These are phyloP conservation scores for Odonthalia washingtoniensis DNA, from an alignment of 31 red algal species.

Conservation along the genomic window DNA sequence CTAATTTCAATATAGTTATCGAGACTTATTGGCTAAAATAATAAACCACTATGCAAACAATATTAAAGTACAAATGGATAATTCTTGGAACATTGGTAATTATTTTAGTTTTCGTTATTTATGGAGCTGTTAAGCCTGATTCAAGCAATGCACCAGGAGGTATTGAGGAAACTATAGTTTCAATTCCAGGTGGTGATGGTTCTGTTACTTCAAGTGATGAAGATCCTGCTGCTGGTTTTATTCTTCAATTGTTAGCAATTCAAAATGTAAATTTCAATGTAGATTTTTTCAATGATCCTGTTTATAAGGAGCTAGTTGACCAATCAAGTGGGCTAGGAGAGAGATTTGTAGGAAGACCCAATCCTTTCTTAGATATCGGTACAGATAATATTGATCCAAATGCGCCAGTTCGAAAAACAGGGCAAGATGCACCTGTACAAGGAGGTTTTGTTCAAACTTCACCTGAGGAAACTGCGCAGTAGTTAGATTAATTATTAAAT, in stretches of 20 bases:
- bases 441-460: not conserved
- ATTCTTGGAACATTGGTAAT: conserved; percentile 4
- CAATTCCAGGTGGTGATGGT: not conserved
- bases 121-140: not conserved
- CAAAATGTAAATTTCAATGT: not conserved
- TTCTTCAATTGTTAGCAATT: not conserved
- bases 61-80: conserved; percentile 4
- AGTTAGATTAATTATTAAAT: conserved; percentile 11
- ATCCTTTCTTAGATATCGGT: conserved; percentile 1
- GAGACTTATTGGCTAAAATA: conserved; percentile 18
- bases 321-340: not conserved
- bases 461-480: conserved; percentile 7
- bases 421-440: not conserved
- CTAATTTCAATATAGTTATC: conserved; percentile 10
- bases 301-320: conserved; percentile 8
- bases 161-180: not conserved
- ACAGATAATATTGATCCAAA: not conserved
- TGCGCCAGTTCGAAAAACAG: not conserved
- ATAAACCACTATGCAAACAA: conserved; percentile 17
- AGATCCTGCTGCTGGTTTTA: not conserved
- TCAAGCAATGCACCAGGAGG: not conserved
- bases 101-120: not conserved
- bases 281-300: conserved; percentile 12
- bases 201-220: not conserved
- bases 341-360: conserved; percentile 1